Conservation (phyloP, 257 asterid genomes). For the Striga asiatica region DNA sequence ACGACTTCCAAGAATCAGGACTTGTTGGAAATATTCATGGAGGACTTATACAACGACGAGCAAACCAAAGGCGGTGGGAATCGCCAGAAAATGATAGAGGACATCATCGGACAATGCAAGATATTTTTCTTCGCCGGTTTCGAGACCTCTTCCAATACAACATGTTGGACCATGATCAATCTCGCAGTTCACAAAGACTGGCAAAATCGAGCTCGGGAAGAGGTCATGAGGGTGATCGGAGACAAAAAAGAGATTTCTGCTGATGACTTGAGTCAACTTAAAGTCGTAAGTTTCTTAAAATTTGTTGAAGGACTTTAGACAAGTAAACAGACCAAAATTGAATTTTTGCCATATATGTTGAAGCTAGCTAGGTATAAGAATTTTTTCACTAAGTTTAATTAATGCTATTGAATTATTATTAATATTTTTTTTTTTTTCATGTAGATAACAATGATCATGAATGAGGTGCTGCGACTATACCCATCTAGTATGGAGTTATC, state of each 20-base stretch:
- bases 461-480: too few relatives aligned
- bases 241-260: conserved; percentile 5
- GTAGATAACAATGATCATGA: too few relatives aligned
- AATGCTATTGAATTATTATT: too few relatives aligned
- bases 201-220: conserved; percentile 27
- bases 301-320: too few relatives aligned
- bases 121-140: conserved; percentile 16
- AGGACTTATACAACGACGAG: not conserved
- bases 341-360: too few relatives aligned
- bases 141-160: conserved; percentile 14
- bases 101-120: conserved; percentile 11
- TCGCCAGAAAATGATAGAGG: not conserved
- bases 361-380: too few relatives aligned
- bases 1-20: not conserved
- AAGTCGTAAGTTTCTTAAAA: conserved; percentile 25
- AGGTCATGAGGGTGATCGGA: conserved; percentile 15
- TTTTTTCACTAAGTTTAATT: too few relatives aligned
- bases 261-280: conserved; percentile 16
- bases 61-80: not conserved
- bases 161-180: conserved; percentile 20
- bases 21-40: conserved; percentile 1
- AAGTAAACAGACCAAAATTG: too few relatives aligned
- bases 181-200: conserved; percentile 18
- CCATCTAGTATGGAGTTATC: conserved; percentile 14
- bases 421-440: too few relatives aligned